phyloP scores from a whole-genome alignment of 352 stramenopile species.

The Phytophthora syringae region DNA sequence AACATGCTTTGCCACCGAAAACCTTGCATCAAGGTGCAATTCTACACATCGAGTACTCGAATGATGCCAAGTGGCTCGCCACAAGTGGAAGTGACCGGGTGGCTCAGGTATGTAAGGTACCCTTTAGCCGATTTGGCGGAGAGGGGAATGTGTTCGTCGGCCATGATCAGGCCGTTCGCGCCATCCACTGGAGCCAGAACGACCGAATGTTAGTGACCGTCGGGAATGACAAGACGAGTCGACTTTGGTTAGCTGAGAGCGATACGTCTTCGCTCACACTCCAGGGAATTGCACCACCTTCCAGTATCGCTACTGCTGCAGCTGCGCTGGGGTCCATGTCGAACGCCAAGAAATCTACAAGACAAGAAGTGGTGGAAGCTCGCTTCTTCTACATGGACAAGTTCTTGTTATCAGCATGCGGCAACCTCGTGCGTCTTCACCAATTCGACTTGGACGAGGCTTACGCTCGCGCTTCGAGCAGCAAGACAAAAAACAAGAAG shows the following conservation, averaged over 20 bases:
- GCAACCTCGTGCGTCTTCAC: constrained; percentile 68
- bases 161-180: constrained; percentile 68
- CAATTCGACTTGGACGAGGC: constrained; percentile 79
- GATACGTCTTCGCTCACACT: constrained; percentile 69
- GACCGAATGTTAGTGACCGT: constrained; percentile 75
- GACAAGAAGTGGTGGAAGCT: constrained; percentile 69
- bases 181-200: constrained; percentile 80
- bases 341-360: constrained; percentile 56
- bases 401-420: constrained; percentile 77
- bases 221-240: constrained; percentile 70
- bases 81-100: constrained; percentile 71
- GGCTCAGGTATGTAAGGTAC: constrained; percentile 69
- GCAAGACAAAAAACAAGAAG: constrained; percentile 23
- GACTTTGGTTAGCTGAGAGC: constrained; percentile 70
- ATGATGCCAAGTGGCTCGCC: constrained; percentile 76
- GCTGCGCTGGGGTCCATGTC: constrained; percentile 32
- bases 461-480: constrained; percentile 44
- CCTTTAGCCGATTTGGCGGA: constrained; percentile 71
- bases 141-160: constrained; percentile 74
- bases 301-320: constrained; percentile 36
- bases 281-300: constrained; percentile 45
- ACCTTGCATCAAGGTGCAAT: constrained; percentile 76
- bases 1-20: constrained; percentile 57
- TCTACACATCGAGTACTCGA: constrained; percentile 78
- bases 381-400: constrained; percentile 92